A percentile compares a stretch with the other conserved stretches of the same genome.
Evolutionary conservation across 768 basidiomycete species (phyloP).

Genomic region (Nevesoporus exiguus): DNA sequence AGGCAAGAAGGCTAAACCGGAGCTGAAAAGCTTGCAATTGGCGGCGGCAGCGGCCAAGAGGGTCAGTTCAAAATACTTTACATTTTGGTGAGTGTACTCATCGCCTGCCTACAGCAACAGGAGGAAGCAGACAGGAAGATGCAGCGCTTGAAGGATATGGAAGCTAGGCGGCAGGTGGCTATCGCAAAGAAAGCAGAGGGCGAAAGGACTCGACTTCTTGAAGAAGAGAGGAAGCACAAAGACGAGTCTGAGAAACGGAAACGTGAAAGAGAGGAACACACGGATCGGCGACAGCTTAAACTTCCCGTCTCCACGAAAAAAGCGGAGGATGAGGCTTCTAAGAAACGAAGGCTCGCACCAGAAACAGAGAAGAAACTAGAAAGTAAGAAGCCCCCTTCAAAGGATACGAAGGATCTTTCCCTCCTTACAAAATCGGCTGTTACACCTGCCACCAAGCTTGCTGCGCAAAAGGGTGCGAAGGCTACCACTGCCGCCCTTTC

Average conservation of each 20-base stretch:
- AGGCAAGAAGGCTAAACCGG: conserved; percentile 68
- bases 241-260: conserved; percentile 77
- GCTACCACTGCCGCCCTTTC: conserved; percentile 30
- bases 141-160: conserved; percentile 74
- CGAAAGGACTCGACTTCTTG: conserved; percentile 57
- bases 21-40: conserved; percentile 78
- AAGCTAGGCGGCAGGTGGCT: conserved; percentile 69
- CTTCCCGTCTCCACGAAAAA: conserved; percentile 48
- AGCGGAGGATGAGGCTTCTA: conserved; percentile 67
- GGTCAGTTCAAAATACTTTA: conserved; percentile 43
- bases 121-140: conserved; percentile 82
- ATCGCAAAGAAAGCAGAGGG: conserved; percentile 76
- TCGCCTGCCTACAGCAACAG: conserved; percentile 62
- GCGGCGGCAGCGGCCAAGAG: conserved; percentile 86
- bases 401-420: conserved; percentile 42
- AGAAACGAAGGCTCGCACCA: conserved; percentile 62
- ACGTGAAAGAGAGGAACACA: conserved; percentile 75
- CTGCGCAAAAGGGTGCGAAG: conserved; percentile 37
- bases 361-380: conserved; percentile 57
- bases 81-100: conserved; percentile 1
- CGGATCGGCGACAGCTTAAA: conserved; percentile 65
- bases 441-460: conserved; percentile 24
- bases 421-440: conserved; percentile 26
- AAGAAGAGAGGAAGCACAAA: conserved; percentile 68
- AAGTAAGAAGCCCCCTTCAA: conserved; percentile 58